phyloP scores from a whole-genome alignment of 2,329 filamentous ascomycete genomes.

The Aureobasidium leucospermi region DNA sequence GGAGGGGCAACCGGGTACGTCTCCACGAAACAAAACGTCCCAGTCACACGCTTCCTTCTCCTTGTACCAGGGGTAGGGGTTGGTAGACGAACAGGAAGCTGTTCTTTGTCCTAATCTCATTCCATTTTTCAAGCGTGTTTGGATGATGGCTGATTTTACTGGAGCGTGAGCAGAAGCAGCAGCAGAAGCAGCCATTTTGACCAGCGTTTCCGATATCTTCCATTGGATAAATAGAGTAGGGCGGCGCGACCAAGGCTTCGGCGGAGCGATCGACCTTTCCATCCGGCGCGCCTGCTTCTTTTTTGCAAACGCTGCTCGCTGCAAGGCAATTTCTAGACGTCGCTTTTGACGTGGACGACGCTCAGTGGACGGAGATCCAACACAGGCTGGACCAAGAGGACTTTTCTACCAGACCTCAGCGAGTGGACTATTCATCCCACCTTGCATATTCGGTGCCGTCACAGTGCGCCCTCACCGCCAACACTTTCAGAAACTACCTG shows the following conservation, averaged over 20 bases:
- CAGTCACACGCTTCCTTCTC: conserved; percentile 8
- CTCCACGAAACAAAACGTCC: not conserved
- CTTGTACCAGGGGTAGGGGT: conserved; percentile 8
- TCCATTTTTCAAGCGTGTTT: not conserved
- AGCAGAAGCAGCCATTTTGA: not conserved
- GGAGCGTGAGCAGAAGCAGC: not conserved
- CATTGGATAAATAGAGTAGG: conserved; percentile 6
- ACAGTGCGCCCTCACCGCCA: conserved; percentile 11
- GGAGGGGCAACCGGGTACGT: conserved; percentile 7
- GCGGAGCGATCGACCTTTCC: not conserved
- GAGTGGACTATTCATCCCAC: not conserved
- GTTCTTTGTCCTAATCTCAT: not conserved
- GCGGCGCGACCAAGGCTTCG: not conserved
- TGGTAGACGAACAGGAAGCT: not conserved
- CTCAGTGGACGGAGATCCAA: not conserved
- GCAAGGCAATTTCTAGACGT: conserved; percentile 1
- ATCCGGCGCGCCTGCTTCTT: not conserved
- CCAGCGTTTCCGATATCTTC: not conserved
- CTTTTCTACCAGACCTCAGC: not conserved
- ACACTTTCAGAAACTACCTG: not conserved
- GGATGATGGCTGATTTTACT: not conserved
- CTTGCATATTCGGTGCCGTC: not conserved
- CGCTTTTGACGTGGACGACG: conserved; percentile 1
- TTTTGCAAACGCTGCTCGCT: conserved; percentile 1
- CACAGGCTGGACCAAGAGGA: not conserved